Conservation (phyloP, 2,329 filamentous ascomycete species). For the Colletotrichum camelliae region DNA sequence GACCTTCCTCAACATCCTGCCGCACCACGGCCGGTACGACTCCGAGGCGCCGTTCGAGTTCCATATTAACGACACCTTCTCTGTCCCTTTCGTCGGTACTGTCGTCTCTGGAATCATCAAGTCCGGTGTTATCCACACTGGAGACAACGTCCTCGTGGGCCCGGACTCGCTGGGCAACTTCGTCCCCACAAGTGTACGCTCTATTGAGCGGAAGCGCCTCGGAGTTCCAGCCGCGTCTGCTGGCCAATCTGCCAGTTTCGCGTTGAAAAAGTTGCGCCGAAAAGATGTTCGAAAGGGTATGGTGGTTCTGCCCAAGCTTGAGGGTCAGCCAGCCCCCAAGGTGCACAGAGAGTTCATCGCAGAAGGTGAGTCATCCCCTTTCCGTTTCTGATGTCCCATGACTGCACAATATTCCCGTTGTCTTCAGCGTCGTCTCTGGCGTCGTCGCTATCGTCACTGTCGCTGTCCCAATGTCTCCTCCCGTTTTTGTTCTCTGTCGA, state of each 20-base stretch:
- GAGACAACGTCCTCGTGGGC: slow-evolving; percentile 88
- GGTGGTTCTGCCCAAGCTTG: slow-evolving; percentile 88
- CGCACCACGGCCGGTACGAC: slow-evolving; percentile 93
- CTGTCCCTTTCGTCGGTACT: slow-evolving; percentile 94
- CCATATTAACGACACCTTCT: slow-evolving; percentile 96
- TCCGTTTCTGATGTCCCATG: neutral
- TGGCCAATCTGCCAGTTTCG: slow-evolving; percentile 92
- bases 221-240: slow-evolving; percentile 86
- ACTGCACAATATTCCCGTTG: neutral
- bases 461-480: neutral
- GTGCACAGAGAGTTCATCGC: slow-evolving; percentile 80
- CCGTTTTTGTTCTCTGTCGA: neutral
- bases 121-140: slow-evolving; percentile 83
- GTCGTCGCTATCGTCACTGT: neutral
- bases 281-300: slow-evolving; percentile 98
- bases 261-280: slow-evolving; percentile 82
- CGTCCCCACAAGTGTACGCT: slow-evolving; percentile 82
- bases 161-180: slow-evolving; percentile 93
- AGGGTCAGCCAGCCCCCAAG: slow-evolving; percentile 72
- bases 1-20: slow-evolving; percentile 92
- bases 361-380: slow-evolving; percentile 61
- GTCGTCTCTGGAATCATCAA: slow-evolving; percentile 96
- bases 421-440: neutral
- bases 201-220: slow-evolving; percentile 94
- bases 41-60: slow-evolving; percentile 90